These are phyloP conservation scores for Inonotus obliquus DNA, from an alignment of 1,284 basidiomycete genomes.

Conservation along the genomic window DNA sequence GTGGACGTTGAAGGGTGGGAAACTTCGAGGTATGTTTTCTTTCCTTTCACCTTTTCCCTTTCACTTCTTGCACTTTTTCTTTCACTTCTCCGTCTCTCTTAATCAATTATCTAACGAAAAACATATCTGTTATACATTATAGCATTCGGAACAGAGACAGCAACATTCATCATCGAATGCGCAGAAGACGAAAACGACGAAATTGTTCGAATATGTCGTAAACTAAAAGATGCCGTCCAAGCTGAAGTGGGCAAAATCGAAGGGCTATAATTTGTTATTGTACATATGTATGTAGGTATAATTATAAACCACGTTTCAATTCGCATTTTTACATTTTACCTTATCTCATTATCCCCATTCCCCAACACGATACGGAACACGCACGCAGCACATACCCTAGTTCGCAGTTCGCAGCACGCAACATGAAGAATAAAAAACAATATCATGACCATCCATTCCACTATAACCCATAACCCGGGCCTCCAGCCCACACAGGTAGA, in stretches of 20 bases:
- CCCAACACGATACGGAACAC: no score
- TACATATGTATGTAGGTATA: no score
- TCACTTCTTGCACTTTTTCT: no score
- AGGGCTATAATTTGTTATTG: constrained; percentile 18
- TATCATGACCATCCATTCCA: background rate
- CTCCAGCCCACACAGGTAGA: no score
- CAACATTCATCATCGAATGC: constrained; percentile 80
- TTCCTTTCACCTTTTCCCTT: background rate
- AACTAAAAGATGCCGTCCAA: constrained; percentile 64
- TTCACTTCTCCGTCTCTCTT: no score
- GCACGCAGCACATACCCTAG: no score
- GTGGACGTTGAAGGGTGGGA: constrained; percentile 77
- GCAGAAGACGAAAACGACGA: constrained; percentile 79
- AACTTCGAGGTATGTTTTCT: constrained; percentile 54
- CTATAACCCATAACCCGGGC: no score
- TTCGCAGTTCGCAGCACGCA: background rate
- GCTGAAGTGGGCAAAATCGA: constrained; percentile 61
- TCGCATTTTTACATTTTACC: no score
- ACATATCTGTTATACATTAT: background rate
- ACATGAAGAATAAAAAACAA: background rate
- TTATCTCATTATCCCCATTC: no score
- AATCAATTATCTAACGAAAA: background rate
- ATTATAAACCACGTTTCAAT: no score
- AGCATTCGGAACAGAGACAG: constrained; percentile 73
- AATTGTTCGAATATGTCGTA: constrained; percentile 63